Evolutionary conservation across 306 rosid genomes (phyloP), one percentile per base, ranked within the genome.

Genomic region (Oxytropis ochrocephala): DNA sequence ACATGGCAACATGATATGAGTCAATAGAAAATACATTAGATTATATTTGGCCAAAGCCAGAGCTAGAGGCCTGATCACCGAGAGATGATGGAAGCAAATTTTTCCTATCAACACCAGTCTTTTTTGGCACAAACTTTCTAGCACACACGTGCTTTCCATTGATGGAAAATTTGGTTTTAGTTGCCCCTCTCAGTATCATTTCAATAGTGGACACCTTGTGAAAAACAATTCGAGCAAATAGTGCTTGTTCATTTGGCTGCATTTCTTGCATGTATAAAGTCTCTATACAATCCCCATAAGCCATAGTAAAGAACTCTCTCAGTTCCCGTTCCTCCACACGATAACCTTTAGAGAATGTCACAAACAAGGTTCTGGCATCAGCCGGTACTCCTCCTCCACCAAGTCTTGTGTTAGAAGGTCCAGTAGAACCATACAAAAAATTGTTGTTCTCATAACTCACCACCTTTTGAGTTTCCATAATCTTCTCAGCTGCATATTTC

Each of bases 91-190:
- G 29, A 24, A 24, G 29, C 29, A 24, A 24, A 4, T 24, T 24
- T 24, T 24, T 24, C 3, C 2, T 1, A 4, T 24, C 29, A 24
- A 24, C 29, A 24, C 2, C 29, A 24, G 3, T 2, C 3, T 2
- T 70, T 44, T 79, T 91, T 0, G 97, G 89, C 12, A 84, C 86
- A 53, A 79, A 89, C 39, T 80, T 87, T 8, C 96, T 13, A 11
- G 84, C 90, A 91, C 98, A 92, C 0, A 83, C 87, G 32, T 92
- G 91, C 65, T 89, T 92, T 3, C 95, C 95, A 50, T 84, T 87
- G 67, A 92, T 89, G 0, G 81, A 54, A 47, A 84, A 89, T 32
- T 89, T 92, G 2, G 66, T 89, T 21, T 82, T 87, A 0, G 7
- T 17, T 18, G 35, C 58, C 2, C 95, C 95, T 11, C 71, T 14